Percentiles rank a stretch among this genome's conserved stretches.
These are phyloP conservation scores for Russula virescens DNA, from an alignment of 768 basidiomycete genomes.

Conservation along the genomic window DNA sequence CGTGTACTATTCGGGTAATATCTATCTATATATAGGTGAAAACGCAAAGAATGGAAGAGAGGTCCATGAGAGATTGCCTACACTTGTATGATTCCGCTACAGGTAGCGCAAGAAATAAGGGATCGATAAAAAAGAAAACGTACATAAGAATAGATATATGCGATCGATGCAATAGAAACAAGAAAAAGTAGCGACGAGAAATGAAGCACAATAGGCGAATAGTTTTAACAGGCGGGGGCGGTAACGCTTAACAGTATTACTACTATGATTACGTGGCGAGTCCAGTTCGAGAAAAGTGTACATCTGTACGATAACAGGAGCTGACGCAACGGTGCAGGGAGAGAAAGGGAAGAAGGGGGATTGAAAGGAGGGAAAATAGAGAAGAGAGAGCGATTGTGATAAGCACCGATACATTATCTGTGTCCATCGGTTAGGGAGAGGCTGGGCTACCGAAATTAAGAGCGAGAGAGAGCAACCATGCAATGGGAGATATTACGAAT, in stretches of 20 bases:
- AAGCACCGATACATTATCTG: not conserved
- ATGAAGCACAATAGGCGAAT: not conserved
- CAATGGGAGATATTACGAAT: not conserved
- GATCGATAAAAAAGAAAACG: not conserved
- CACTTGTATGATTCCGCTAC: constrained; percentile 3
- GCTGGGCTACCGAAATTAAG: not conserved
- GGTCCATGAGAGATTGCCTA: not conserved
- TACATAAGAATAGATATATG: constrained; percentile 17
- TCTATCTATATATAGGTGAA: not conserved
- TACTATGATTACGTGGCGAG: not conserved
- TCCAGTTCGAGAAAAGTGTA: not conserved
- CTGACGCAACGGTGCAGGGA: not conserved
- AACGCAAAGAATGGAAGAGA: not conserved
- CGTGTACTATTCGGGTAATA: constrained; percentile 4
- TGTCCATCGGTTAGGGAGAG: constrained; percentile 5
- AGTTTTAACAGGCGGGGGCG: not conserved
- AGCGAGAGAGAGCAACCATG: not conserved
- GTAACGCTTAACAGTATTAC: constrained; percentile 1
- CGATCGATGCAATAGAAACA: not conserved
- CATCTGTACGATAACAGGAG: not conserved
- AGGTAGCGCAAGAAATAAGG: constrained; percentile 9
- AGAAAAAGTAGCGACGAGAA: not conserved
- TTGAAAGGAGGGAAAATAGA: not conserved
- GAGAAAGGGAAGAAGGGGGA: not conserved
- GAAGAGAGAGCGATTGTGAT: not conserved